Conservation (phyloP, 345 rosid species). For the Salix viminalis region DNA sequence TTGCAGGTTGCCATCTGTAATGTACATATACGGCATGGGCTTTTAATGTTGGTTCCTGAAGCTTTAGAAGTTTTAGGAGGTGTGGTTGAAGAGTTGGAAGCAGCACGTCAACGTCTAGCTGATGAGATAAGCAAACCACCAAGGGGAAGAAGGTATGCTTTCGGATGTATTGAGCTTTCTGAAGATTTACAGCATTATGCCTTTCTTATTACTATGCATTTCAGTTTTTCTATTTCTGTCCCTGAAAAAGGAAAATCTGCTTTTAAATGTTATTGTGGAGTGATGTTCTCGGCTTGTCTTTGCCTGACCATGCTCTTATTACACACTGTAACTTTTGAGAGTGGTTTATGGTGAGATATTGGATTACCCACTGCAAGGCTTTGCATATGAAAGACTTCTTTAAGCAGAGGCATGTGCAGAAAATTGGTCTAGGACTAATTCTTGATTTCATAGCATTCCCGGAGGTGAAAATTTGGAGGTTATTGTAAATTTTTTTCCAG, state of each 20-base stretch:
- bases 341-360: not conserved
- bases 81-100: slow-evolving; percentile 69
- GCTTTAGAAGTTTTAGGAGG: slow-evolving; percentile 79
- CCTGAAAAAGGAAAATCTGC: too few relatives aligned
- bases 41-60: slow-evolving; percentile 88
- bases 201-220: not conserved
- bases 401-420: not conserved
- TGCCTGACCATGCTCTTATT: not conserved
- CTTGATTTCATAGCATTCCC: not conserved
- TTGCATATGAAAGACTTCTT: not conserved
- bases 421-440: not conserved
- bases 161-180: not conserved
- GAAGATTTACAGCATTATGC: slow-evolving; percentile 3
- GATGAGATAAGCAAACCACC: slow-evolving; percentile 87
- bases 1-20: slow-evolving; percentile 70
- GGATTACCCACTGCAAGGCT: slow-evolving; percentile 4
- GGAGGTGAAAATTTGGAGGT: not conserved
- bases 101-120: slow-evolving; percentile 63
- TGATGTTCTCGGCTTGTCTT: not conserved
- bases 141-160: slow-evolving; percentile 84
- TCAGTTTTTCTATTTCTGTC: not conserved
- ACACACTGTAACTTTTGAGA: not conserved
- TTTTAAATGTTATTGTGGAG: not conserved
- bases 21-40: slow-evolving; percentile 71
- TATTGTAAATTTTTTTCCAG: not conserved